Evolutionary conservation across 164 flowering plant species (phyloP), one percentile per base, ranked within the genome.

Genomic region (Magnolia kwangsiensis): DNA sequence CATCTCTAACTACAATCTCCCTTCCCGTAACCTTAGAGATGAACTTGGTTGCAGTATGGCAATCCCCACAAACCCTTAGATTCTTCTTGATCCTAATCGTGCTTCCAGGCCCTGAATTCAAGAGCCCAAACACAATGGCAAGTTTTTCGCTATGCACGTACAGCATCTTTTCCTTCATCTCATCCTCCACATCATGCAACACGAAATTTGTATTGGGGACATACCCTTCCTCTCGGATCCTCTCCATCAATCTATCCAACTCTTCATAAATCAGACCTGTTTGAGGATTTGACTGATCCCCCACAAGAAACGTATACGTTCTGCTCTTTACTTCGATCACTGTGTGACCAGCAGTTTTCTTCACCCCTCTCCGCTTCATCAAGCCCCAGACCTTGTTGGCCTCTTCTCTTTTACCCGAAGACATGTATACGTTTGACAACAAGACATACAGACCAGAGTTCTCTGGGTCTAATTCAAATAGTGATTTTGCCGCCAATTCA

Each of bases 101-200:
- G 27, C 68, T 76, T 31, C 19, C 82, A 2, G 80, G 69, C 24
- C 24, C 74, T 13, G 78, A 59, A 27, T 73, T 84, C 74, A 84
- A 19, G 27, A 84, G 82, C 67, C 86, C 86, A 59, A 77, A 84
- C 8, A 76, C 78, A 50, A 84, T 80, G 8, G 84, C 86, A 69
- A 84, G 76, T 79, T 80, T 84, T 74, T 84, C 84, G 13, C 86
- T 81, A 37, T 83, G 86, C n/a, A 51, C 50, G 37, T 63, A 76
- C 74, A 81, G 51, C 84, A 80, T 63, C 50, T 78, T 76, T 78
- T 77, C 86, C 82, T 84, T 84, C 61, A 50, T 71, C 69, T 80
- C 83, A 23, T 81, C 83, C 72, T 84, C 84, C 49, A 78, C 80
- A 74, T 84, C 83, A 80, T 84, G 82, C 70, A 81, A 72, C 58